A percentile compares a stretch with the other conserved stretches of the same genome.
Conservation (phyloP, 495 filamentous ascomycete species). For the Platismatia glauca region DNA sequence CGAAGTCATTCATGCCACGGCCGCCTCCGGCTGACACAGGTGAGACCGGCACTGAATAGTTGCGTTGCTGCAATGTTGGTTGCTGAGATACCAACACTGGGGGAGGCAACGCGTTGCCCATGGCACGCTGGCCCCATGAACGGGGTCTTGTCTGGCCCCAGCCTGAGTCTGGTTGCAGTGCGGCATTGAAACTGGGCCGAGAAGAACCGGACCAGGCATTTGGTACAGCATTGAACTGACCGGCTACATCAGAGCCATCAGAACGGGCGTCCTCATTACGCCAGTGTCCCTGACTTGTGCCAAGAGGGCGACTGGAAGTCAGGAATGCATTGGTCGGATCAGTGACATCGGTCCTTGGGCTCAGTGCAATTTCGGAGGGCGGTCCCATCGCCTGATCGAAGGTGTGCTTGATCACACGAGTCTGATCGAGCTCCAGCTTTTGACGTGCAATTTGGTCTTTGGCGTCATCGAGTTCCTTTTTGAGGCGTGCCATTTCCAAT, state of each 20-base stretch:
- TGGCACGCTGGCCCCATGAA: constrained; percentile 16
- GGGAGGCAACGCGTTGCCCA: constrained; percentile 7
- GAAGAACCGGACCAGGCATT: constrained; percentile 51
- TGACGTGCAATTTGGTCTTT: constrained; percentile 72
- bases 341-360: constrained; percentile 36
- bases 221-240: constrained; percentile 25
- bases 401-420: constrained; percentile 65
- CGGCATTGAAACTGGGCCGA: constrained; percentile 26
- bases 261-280: constrained; percentile 54
- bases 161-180: constrained; percentile 23
- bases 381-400: constrained; percentile 63
- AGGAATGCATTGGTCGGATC: constrained; percentile 35
- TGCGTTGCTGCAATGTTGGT: constrained; percentile 29
- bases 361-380: constrained; percentile 47
- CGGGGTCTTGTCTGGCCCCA: constrained; percentile 24
- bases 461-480: constrained; percentile 66
- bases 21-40: constrained; percentile 28
- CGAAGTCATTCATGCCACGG: constrained; percentile 29
- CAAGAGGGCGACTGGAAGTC: constrained; percentile 5
- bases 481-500: constrained; percentile 49
- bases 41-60: constrained; percentile 35
- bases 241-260: constrained; percentile 43
- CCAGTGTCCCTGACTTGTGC: constrained; percentile 7
- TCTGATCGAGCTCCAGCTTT: constrained; percentile 75
- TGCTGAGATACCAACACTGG: constrained; percentile 24